A percentile compares a stretch with the other conserved stretches of the same genome.
phyloP scores from a whole-genome alignment of 1,284 basidiomycete genomes.

The Cryptococcus wingfieldii region DNA sequence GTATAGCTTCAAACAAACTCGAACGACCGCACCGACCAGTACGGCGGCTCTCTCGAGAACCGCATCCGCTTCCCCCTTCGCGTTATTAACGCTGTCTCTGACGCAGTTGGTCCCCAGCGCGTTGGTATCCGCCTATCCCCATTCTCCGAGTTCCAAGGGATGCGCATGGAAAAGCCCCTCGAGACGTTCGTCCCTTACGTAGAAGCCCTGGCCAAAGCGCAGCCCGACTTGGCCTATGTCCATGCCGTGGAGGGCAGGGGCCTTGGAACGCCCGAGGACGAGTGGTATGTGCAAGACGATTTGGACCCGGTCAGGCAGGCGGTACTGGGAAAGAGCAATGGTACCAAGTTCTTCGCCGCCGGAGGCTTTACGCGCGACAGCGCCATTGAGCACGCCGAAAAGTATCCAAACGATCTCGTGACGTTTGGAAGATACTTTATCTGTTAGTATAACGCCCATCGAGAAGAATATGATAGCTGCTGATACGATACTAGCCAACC shows the following conservation, averaged over 20 bases:
- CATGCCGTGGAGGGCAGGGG: constrained; percentile 56
- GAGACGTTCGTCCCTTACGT: constrained; percentile 9
- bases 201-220: constrained; percentile 38
- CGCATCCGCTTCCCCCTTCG: constrained; percentile 55
- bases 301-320: constrained; percentile 21
- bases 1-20: constrained; percentile 52
- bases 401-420: constrained; percentile 47
- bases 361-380: constrained; percentile 50
- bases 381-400: constrained; percentile 29
- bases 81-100: constrained; percentile 52
- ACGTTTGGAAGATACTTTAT: constrained; percentile 55
- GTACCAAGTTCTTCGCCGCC: constrained; percentile 51
- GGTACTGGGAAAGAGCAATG: constrained; percentile 16
- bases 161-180: constrained; percentile 1
- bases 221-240: constrained; percentile 57
- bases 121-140: constrained; percentile 58
- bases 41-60: constrained; percentile 59
- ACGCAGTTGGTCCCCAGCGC: constrained; percentile 54
- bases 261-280: constrained; percentile 8
- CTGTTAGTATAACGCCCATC: constrained; percentile 4
- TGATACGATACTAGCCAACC: constrained; percentile 36
- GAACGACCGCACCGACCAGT: constrained; percentile 59
- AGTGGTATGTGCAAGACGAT: constrained; percentile 12
- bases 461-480: not conserved
- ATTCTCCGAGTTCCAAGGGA: constrained; percentile 52